Base-by-base conservation (phyloP, 768 basidiomycete genomes). In the Gloeopeniophorella convolvens region DNA sequence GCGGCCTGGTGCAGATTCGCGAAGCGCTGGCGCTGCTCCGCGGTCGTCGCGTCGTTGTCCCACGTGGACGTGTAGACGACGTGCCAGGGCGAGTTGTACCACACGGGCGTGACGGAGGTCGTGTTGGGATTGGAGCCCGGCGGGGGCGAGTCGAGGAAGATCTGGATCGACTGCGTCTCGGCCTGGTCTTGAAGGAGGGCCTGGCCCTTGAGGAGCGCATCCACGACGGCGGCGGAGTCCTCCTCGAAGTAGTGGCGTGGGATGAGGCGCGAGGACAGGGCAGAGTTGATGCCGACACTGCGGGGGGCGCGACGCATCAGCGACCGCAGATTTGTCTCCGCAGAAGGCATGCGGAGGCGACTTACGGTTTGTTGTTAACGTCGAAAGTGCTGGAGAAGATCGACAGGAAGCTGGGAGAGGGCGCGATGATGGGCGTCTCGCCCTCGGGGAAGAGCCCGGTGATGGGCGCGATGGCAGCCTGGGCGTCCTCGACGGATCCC, bases 41-140 rank as follows among this genome's bases (percentile, higher is more conserved):
- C 47, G 6, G 45, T 26, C 1, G 53, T 27, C 1, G 53, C 49
- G 11, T 18, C 35, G 24, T 34, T 34, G 11, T 9, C 20, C 45
- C 45, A 46, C 10, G 45, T 23, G 32, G 32, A 23, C 31, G 45
- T 46, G 13, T 34, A 34, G 21, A 46, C 24, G 32, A 46, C 45
- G 23, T 46, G 34, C 45, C 45, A 49, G 24, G 41, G 54, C 46
- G 16, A 49, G 24, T 36, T 48, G 52, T 23, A 44, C 36, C 35
- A 44, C 30, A 18, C 43, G 9, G 43, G 30, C 28, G 43, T 44
- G 11, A 44, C 43, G 8, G 43, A 31, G n/a, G 43, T 44, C n/a
- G 23, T 10, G 16, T 44, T 26, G 13, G 3, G 15, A 10, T 40
- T 12, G 21, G 26, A 40, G 13, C 23, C 26, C 16, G 39, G 39